These are phyloP conservation scores for Mycena citricolor DNA, from an alignment of 1,284 basidiomycete species.

Conservation along the genomic window DNA sequence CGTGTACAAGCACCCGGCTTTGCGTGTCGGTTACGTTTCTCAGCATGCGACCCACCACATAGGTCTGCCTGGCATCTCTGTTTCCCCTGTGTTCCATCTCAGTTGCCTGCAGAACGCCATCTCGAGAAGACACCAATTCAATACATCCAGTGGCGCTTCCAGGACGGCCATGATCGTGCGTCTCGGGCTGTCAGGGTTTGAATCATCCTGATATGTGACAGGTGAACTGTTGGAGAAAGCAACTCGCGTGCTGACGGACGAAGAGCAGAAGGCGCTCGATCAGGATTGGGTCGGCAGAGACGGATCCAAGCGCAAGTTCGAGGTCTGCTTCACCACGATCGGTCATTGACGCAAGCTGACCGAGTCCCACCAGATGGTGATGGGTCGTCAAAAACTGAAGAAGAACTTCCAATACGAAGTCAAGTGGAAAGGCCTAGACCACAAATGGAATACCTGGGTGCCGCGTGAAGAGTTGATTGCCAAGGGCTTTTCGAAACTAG, in stretches of 20 bases:
- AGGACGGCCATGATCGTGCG: conserved; percentile 96
- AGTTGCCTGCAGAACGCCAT: conserved; percentile 68
- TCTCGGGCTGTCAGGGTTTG: conserved; percentile 8
- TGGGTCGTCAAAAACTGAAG: conserved; percentile 98
- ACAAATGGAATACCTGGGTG: conserved; percentile 94
- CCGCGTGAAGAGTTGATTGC: conserved; percentile 85
- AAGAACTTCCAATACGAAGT: conserved; percentile 95
- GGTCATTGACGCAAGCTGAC: conserved; percentile 11
- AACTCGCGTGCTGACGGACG: conserved; percentile 87
- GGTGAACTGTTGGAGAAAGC: conserved; percentile 90
- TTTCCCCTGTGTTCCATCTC: conserved; percentile 12
- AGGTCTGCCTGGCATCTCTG: conserved; percentile 40
- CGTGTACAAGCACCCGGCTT: conserved; percentile 94
- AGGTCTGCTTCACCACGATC: conserved; percentile 47
- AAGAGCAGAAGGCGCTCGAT: conserved; percentile 83
- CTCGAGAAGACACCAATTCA: conserved; percentile 93
- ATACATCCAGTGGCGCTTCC: conserved; percentile 99
- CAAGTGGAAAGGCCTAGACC: conserved; percentile 95
- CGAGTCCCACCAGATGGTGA: conserved; percentile 59
- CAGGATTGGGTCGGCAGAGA: conserved; percentile 91
- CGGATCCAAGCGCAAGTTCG: conserved; percentile 89
- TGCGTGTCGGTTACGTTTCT: conserved; percentile 97
- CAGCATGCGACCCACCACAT: conserved; percentile 98
- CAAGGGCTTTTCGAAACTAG: conserved; percentile 89
- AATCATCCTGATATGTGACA: conserved; percentile 31